phyloP scores from a whole-genome alignment of 139 green algal species.

The Volvox reticuliferus region DNA sequence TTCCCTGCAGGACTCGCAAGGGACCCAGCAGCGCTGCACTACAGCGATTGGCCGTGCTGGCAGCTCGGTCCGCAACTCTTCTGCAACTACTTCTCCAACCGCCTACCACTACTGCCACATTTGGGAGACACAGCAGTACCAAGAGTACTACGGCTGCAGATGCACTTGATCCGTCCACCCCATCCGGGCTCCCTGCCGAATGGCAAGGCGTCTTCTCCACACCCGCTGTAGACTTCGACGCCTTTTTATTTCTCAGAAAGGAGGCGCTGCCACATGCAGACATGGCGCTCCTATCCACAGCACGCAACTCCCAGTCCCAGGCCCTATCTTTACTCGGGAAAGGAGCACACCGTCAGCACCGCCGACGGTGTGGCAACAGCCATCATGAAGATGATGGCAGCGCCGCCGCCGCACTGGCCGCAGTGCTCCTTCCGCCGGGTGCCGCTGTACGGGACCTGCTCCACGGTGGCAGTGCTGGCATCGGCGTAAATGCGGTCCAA shows the following conservation, averaged over 20 bases:
- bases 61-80: slow-evolving; percentile 31
- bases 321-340: not conserved
- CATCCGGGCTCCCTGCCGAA: not conserved
- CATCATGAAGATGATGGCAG: not conserved
- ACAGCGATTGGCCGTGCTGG: slow-evolving; percentile 10
- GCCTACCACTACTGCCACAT: not conserved
- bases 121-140: too few species aligned
- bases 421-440: slow-evolving; percentile 22
- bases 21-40: not conserved
- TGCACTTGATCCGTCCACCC: not conserved
- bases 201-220: slow-evolving; percentile 54
- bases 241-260: slow-evolving; percentile 66
- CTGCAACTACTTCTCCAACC: slow-evolving; percentile 47
- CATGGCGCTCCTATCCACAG: not conserved
- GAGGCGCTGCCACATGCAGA: slow-evolving; percentile 70
- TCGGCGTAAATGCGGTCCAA: too few species aligned
- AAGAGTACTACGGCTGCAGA: not conserved
- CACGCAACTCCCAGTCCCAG: not conserved
- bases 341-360: not conserved
- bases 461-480: not conserved
- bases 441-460: slow-evolving; percentile 17
- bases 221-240: slow-evolving; percentile 71
- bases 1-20: slow-evolving; percentile 22
- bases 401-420: not conserved
- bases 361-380: not conserved